A percentile compares a stretch with the other conserved stretches of the same genome.
Evolutionary conservation across 1,139 yeast species (phyloP).

Genomic region (Keqinozyma sinolaborantium): DNA sequence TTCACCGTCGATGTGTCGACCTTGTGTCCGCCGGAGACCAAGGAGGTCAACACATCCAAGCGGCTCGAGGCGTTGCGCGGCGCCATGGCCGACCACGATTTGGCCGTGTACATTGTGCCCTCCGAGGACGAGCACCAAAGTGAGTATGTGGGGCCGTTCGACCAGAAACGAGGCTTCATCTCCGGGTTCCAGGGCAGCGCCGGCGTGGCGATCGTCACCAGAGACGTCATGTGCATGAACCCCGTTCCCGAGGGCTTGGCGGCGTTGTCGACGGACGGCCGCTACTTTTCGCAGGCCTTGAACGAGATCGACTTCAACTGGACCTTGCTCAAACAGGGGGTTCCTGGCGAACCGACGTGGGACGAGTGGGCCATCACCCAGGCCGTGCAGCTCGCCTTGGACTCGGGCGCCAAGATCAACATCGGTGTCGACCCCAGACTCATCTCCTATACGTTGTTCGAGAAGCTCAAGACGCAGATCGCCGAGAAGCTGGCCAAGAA

Average conservation of each 20-base stretch:
- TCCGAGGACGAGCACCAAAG: conserved; percentile 94
- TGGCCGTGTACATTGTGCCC: conserved; percentile 82
- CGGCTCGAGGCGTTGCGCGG: conserved; percentile 63
- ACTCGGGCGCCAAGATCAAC: conserved; percentile 37
- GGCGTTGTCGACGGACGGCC: conserved; percentile 87
- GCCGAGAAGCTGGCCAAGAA: conserved; percentile 16
- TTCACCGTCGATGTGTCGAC: conserved; percentile 45
- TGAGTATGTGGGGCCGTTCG: conserved; percentile 78
- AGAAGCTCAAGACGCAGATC: conserved; percentile 22
- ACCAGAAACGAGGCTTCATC: conserved; percentile 81
- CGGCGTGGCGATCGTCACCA: conserved; percentile 84
- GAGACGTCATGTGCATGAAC: conserved; percentile 61
- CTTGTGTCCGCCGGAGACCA: conserved; percentile 41
- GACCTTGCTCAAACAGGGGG: conserved; percentile 79
- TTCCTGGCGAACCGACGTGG: conserved; percentile 76
- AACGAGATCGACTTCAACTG: conserved; percentile 88
- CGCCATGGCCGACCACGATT: conserved; percentile 58
- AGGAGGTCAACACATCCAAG: conserved; percentile 53
- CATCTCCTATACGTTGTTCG: conserved; percentile 45
- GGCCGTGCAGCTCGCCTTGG: conserved; percentile 51
- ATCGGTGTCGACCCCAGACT: conserved; percentile 62
- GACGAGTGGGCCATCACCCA: conserved; percentile 75
- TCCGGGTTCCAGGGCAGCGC: conserved; percentile 95
- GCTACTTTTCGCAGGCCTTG: conserved; percentile 89
- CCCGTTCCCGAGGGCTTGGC: conserved; percentile 65